Evolutionary conservation across 1,139 yeast genomes (phyloP).

Genomic region (Geotrichum macrosporum): DNA sequence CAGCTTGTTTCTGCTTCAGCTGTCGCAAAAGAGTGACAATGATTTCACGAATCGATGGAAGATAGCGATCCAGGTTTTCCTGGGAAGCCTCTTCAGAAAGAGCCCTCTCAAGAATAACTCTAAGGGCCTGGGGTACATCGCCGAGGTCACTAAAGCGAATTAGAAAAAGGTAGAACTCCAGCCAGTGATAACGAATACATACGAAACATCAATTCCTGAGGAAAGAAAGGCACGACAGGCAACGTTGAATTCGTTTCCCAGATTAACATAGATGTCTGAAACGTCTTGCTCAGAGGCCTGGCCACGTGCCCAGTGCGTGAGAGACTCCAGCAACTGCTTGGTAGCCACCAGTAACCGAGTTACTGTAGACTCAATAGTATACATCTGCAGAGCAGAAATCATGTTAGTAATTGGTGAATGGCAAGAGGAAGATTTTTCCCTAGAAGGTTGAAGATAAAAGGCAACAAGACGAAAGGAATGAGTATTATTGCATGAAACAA

Average conservation of each 20-base stretch:
- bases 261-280: constrained; percentile 81
- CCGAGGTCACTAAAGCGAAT: constrained; percentile 50
- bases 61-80: constrained; percentile 68
- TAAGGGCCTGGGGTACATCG: constrained; percentile 68
- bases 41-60: constrained; percentile 82
- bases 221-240: constrained; percentile 72
- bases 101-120: constrained; percentile 80
- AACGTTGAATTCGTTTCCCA: constrained; percentile 89
- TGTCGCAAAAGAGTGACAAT: constrained; percentile 76
- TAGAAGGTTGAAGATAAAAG: too few relatives aligned
- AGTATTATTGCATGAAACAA: too few relatives aligned
- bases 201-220: constrained; percentile 60
- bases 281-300: constrained; percentile 77
- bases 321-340: constrained; percentile 73
- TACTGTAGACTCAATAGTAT: constrained; percentile 76
- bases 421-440: too few relatives aligned
- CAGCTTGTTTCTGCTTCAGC: constrained; percentile 67
- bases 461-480: too few relatives aligned
- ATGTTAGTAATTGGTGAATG: too few relatives aligned
- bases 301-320: constrained; percentile 86
- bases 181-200: constrained; percentile 15
- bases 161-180: background rate
- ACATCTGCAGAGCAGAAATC: constrained; percentile 33
- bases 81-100: constrained; percentile 85
- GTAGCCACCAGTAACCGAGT: constrained; percentile 82